Conservation (phyloP, 164 flowering plant species). For the Umbellularia californica region DNA sequence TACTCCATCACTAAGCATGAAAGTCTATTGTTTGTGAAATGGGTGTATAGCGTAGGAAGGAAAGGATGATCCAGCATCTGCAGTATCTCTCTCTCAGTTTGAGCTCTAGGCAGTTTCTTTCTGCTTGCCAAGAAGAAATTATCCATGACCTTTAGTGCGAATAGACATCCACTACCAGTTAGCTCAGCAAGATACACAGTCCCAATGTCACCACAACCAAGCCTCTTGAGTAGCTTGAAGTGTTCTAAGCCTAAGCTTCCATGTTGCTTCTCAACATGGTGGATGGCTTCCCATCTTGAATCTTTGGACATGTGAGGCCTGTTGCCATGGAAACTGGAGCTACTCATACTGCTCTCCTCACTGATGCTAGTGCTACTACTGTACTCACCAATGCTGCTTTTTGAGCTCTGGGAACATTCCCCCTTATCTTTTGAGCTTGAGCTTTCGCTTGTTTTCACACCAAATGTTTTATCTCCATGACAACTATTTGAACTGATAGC, state of each 20-base stretch:
- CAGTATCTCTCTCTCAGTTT: constrained; percentile 73
- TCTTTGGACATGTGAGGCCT: constrained; percentile 94
- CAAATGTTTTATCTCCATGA: constrained; percentile 19
- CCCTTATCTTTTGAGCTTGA: constrained; percentile 53
- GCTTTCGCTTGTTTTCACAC: constrained; percentile 32
- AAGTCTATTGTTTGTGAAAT: constrained; percentile 56
- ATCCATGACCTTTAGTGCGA: constrained; percentile 87
- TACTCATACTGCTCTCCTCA: constrained; percentile 63
- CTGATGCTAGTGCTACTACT: constrained; percentile 69
- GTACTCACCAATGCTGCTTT: constrained; percentile 69
- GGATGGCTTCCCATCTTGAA: constrained; percentile 74
- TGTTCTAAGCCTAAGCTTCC: constrained; percentile 47
- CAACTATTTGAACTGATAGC: constrained; percentile 18
- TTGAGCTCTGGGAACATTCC: constrained; percentile 77
- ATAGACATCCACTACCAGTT: constrained; percentile 51
- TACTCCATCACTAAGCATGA: constrained; percentile 87
- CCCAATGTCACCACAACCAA: constrained; percentile 91
- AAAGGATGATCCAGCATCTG: constrained; percentile 89
- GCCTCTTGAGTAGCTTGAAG: constrained; percentile 66
- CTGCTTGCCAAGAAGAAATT: constrained; percentile 53
- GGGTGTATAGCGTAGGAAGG: constrained; percentile 78
- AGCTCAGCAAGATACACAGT: constrained; percentile 82
- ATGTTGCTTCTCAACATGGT: constrained; percentile 46
- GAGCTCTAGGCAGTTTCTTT: constrained; percentile 61
- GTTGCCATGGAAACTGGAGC: constrained; percentile 45